These are phyloP conservation scores for Puccinia hordei DNA, from an alignment of 1,284 basidiomycete species.

Conservation along the genomic window DNA sequence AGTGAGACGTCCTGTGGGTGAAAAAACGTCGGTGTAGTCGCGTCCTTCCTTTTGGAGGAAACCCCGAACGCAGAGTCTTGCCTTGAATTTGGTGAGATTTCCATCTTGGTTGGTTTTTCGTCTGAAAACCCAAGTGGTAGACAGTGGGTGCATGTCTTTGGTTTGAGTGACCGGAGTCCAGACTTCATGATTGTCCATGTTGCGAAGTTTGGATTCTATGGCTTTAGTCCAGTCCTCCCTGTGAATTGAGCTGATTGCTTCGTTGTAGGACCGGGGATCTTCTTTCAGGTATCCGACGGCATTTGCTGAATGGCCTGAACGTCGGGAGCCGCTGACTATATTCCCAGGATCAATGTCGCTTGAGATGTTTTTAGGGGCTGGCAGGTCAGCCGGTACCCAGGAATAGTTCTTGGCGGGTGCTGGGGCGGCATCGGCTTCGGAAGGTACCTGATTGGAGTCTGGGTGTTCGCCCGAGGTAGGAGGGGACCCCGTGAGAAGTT, in stretches of 20 bases:
- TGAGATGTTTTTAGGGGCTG: not conserved
- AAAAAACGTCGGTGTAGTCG: too few species aligned
- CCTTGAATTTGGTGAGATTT: too few species aligned
- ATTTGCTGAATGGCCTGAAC: too few species aligned
- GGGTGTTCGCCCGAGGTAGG: not conserved
- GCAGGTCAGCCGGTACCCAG: too few species aligned
- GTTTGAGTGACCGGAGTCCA: not conserved
- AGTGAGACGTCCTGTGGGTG: too few species aligned
- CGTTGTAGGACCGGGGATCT: not conserved
- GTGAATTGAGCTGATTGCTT: not conserved
- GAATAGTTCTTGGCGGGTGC: not conserved
- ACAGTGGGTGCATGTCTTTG: constrained; percentile 2
- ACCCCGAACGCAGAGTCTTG: too few species aligned
- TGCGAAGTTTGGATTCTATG: not conserved
- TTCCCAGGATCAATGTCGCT: not conserved
- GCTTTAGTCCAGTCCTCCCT: not conserved
- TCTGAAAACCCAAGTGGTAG: constrained; percentile 24
- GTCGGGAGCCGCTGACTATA: not conserved
- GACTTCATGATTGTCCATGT: constrained; percentile 19
- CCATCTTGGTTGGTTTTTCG: too few species aligned
- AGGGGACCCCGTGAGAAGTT: not conserved
- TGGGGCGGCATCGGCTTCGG: not conserved
- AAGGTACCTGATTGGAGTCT: not conserved
- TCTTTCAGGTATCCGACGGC: not conserved
- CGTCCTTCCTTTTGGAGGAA: too few species aligned